These are phyloP conservation scores for Paramyrothecium sp. DNA, from an alignment of 2,329 filamentous ascomycete species.

Conservation along the genomic window DNA sequence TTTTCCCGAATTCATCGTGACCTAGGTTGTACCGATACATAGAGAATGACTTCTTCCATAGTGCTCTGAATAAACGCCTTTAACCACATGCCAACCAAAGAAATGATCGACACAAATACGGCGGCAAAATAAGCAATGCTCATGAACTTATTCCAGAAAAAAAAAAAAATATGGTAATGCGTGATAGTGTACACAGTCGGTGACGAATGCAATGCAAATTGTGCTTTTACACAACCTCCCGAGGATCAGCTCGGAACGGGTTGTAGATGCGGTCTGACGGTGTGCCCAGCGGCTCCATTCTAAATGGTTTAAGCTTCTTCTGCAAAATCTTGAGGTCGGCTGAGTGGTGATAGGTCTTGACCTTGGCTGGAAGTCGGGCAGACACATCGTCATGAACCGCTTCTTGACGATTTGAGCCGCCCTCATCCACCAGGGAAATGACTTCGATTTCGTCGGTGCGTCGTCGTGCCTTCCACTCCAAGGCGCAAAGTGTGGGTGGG, in stretches of 20 bases:
- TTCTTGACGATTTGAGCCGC: background rate
- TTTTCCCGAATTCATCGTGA: background rate
- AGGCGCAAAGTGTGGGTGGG: slow-evolving; percentile 32
- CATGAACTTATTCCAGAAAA: too few species aligned
- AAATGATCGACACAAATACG: background rate
- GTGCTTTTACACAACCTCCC: too few species aligned
- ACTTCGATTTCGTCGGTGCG: slow-evolving; percentile 13
- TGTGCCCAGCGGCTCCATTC: slow-evolving; percentile 3
- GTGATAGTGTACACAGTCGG: too few species aligned
- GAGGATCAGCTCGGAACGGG: slow-evolving; percentile 18
- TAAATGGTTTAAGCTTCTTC: slow-evolving; percentile 18
- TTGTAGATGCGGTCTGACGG: slow-evolving; percentile 4
- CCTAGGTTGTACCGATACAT: background rate
- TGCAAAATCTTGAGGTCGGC: slow-evolving; percentile 10
- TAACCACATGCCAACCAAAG: background rate
- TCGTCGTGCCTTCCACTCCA: slow-evolving; percentile 23
- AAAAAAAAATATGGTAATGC: too few species aligned
- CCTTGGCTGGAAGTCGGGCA: background rate
- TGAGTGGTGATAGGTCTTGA: slow-evolving; percentile 5
- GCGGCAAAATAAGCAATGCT: background rate
- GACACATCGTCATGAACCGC: background rate
- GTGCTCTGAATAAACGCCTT: background rate
- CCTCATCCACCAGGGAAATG: slow-evolving; percentile 14
- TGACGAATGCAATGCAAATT: too few species aligned
- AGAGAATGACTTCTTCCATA: background rate